Conservation (phyloP, 345 rosid genomes). For the Fremontodendron californicum region DNA sequence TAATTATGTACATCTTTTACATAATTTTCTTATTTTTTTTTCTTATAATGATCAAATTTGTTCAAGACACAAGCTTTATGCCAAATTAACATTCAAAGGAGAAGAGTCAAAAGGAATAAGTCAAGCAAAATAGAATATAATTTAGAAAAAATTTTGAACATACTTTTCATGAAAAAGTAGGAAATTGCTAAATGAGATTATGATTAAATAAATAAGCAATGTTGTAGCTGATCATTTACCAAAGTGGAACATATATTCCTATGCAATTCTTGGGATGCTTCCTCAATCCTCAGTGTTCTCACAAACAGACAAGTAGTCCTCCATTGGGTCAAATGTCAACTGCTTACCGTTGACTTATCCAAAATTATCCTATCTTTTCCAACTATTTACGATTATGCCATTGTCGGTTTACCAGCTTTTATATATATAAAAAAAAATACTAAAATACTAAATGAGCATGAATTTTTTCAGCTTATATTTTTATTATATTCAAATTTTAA, state of each 20-base stretch:
- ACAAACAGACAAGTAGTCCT: neutral
- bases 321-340: neutral
- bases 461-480: too few species aligned
- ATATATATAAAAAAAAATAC: too few species aligned
- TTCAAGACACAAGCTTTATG: neutral
- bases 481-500: too few species aligned
- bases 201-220: neutral
- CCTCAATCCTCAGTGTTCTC: neutral
- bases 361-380: neutral
- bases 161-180: neutral
- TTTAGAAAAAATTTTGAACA: neutral
- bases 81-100: neutral
- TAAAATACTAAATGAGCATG: too few species aligned
- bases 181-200: neutral
- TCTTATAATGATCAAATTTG: neutral
- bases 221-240: neutral
- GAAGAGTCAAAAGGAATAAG: neutral
- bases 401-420: neutral
- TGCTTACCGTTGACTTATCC: neutral
- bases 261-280: slow-evolving; percentile 9
- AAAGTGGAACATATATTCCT: neutral
- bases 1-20: neutral
- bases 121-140: neutral
- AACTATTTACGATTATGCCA: neutral
- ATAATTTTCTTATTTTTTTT: neutral